Evolutionary conservation across 129 eudicot species (phyloP).

Genomic region (Flaveria bidentis): DNA sequence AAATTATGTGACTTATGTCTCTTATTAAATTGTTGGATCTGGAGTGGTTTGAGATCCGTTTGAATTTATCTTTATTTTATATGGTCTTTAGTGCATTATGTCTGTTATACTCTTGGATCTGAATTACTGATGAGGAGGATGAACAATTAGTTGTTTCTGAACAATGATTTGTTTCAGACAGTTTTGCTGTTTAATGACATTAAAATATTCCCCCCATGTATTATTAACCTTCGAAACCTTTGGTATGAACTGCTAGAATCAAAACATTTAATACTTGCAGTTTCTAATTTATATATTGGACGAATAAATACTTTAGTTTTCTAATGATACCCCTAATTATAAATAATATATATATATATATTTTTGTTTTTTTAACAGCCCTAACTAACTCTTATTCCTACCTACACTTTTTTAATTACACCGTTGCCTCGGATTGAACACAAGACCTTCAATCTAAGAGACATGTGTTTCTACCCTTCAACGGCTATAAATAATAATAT

Average conservation of each 20-base stretch:
- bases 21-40: constrained; percentile 30
- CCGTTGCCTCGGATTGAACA: no score
- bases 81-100: constrained; percentile 4
- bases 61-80: not conserved
- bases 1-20: constrained; percentile 18
- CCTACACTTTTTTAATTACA: no score
- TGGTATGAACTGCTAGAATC: not conserved
- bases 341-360: not conserved
- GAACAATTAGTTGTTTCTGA: constrained; percentile 37
- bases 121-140: constrained; percentile 21
- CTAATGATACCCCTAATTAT: not conserved
- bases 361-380: no score
- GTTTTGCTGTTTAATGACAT: constrained; percentile 8
- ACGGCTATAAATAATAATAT: no score
- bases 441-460: no score
- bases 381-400: no score
- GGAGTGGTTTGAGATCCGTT: constrained; percentile 28
- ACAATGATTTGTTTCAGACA: not conserved
- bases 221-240: constrained; percentile 5
- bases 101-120: constrained; percentile 34
- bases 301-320: not conserved
- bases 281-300: not conserved
- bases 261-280: not conserved
- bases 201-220: constrained; percentile 16
- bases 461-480: no score